These are phyloP conservation scores for Cladorrhinum sp. DNA, from an alignment of 2,329 filamentous ascomycete species.

Conservation along the genomic window DNA sequence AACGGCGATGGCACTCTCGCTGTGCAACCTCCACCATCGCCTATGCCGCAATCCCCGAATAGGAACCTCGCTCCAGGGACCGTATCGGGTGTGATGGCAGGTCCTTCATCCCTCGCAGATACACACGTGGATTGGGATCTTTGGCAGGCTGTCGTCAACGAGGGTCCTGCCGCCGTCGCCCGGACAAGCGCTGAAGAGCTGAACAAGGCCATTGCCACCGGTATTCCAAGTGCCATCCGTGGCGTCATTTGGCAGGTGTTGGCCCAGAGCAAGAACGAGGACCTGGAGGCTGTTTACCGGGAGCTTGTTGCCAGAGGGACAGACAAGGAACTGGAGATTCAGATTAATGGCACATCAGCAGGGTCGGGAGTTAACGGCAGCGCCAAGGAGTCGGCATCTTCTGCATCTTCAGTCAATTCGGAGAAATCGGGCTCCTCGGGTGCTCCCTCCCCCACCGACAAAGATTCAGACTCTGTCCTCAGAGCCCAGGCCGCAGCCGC, in stretches of 20 bases:
- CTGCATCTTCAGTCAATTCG: constrained; percentile 80
- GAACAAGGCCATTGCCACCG: constrained; percentile 84
- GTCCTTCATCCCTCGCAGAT: constrained; percentile 67
- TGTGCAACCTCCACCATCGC: constrained; percentile 38
- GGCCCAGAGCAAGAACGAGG: constrained; percentile 90
- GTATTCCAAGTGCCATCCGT: constrained; percentile 90
- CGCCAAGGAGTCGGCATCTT: constrained; percentile 69
- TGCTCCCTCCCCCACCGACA: constrained; percentile 57
- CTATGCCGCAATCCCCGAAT: constrained; percentile 63
- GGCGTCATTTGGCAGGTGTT: constrained; percentile 99
- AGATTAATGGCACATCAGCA: constrained; percentile 52
- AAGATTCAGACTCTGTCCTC: constrained; percentile 59
- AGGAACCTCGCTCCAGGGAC: constrained; percentile 77
- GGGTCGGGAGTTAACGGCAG: constrained; percentile 54
- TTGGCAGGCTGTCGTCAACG: constrained; percentile 94
- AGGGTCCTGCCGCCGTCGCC: constrained; percentile 84
- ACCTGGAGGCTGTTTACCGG: constrained; percentile 81
- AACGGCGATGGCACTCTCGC: constrained; percentile 29
- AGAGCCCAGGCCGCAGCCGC: constrained; percentile 63
- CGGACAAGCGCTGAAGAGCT: constrained; percentile 86
- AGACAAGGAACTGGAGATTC: constrained; percentile 68
- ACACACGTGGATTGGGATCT: constrained; percentile 95
- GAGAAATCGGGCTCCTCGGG: constrained; percentile 64
- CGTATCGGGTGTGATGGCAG: constrained; percentile 73
- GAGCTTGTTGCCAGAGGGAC: constrained; percentile 78